Conservation (phyloP, 192 early-diverging fungal species). For the Ambispora gerdemannii region DNA sequence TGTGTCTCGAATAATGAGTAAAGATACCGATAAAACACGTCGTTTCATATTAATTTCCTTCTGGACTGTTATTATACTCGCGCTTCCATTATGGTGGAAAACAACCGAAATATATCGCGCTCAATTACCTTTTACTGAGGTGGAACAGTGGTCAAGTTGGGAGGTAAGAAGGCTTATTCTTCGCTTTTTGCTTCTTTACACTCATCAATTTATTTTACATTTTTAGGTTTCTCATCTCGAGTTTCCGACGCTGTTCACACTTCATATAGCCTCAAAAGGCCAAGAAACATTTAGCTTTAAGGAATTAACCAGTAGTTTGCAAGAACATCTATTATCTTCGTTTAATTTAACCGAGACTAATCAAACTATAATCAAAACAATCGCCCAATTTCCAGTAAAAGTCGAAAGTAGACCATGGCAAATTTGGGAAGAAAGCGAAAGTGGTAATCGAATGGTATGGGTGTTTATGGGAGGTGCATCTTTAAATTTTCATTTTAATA, state of each 20-base stretch:
- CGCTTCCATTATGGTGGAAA: constrained; percentile 76
- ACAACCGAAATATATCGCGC: constrained; percentile 80
- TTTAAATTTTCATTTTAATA: background rate
- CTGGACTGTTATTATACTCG: constrained; percentile 57
- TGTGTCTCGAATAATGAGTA: too few relatives aligned
- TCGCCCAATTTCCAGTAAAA: background rate
- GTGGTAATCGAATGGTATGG: background rate
- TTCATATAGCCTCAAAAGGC: constrained; percentile 10
- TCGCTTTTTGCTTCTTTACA: too few relatives aligned
- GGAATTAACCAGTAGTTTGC: background rate
- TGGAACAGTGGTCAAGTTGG: constrained; percentile 53
- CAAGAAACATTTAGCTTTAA: constrained; percentile 16
- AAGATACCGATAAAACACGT: constrained; percentile 34
- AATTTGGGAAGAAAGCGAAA: background rate
- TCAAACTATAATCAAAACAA: background rate
- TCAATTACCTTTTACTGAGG: constrained; percentile 60
- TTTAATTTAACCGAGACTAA: background rate
- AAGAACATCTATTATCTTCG: constrained; percentile 14
- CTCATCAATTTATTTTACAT: too few relatives aligned
- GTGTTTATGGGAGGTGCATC: background rate
- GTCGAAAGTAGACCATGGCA: background rate
- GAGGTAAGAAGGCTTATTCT: constrained; percentile 48
- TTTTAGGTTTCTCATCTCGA: constrained; percentile 34
- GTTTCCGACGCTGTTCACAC: constrained; percentile 31
- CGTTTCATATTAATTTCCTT: constrained; percentile 48